Evolutionary conservation across 192 early-diverging fungal species (phyloP).

Genomic region (Helicostylum pulchrum): DNA sequence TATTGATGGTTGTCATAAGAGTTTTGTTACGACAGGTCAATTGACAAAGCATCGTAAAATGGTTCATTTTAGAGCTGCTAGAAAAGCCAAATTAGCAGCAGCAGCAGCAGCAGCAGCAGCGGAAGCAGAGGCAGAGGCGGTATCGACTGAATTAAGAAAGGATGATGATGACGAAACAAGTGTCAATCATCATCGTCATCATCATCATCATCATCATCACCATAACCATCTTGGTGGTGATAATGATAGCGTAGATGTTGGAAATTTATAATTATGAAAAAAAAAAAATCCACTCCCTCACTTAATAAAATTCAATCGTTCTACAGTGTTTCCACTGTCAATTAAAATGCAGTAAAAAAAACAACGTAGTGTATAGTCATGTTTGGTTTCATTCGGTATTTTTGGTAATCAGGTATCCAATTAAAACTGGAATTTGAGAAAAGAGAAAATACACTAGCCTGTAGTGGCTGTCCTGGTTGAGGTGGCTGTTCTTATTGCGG

Average conservation of each 20-base stretch:
- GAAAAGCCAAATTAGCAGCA: constrained; percentile 26
- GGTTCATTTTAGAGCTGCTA: constrained; percentile 36
- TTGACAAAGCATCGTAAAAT: constrained; percentile 41
- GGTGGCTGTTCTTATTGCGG: too few species aligned
- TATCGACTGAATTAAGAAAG: not conserved
- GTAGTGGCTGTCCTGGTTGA: too few species aligned
- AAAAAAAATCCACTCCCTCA: not conserved
- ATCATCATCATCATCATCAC: too few species aligned
- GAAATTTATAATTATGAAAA: not conserved
- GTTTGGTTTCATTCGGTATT: too few species aligned
- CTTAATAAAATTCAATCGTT: too few species aligned
- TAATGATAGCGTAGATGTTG: constrained; percentile 19
- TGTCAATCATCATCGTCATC: not conserved
- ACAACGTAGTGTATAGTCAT: too few species aligned
- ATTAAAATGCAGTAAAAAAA: too few species aligned
- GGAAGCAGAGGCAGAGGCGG: constrained; percentile 1
- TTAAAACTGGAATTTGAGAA: too few species aligned
- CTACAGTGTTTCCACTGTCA: too few species aligned
- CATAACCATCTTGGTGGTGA: not conserved
- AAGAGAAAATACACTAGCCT: too few species aligned
- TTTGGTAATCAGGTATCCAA: too few species aligned
- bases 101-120: constrained; percentile 22
- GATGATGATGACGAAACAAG: not conserved
- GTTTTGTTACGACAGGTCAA: constrained; percentile 39
- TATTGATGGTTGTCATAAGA: constrained; percentile 34